Evolutionary conservation across 345 rosid genomes (phyloP), one percentile per base, ranked within the genome.

Genomic region (Moringa oleifera): DNA sequence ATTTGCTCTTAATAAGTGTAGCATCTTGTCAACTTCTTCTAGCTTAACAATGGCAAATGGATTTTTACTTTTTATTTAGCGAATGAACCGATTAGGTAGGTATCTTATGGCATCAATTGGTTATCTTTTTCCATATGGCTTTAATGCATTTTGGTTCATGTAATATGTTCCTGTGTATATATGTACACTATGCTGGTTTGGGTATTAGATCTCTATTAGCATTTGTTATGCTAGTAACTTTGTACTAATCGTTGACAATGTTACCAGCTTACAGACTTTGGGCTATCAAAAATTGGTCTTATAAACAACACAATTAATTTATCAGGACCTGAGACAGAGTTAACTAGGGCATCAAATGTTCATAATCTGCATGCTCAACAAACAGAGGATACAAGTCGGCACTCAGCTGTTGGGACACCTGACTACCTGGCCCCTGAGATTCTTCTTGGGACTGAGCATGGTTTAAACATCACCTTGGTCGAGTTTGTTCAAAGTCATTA

Each of bases 371-470:
- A 73, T 7, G 59, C 56, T 65, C 78, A 69, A 65, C 79, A 76
- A 73, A 68, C 67, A 62, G 88, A 79, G 63, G 81, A 70, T 57
- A 75, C 73, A 67, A 76, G 52, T 68, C 81, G 54, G 47, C 77
- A 81, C 55, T 81, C 92, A 23, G 96, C 88, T 65, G 90, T 86
- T 56, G 96, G 96, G 65, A 89, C 96, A 59, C 92, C 96, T 64
- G 96, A 89, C 74, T 89, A 89, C 77, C 79, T 89, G 65, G 92
- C 96, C 58, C 96, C 96, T 17, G 96, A 89, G 79, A 89, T 89
- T 74, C 96, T 89, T 81, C 96, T 89, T 63, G 96, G 96, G 60
- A 86, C 84, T 56, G 90, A 79, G 63, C 92, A 89, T 53, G 92
- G 92, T 89, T 57, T 60, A 73, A 25, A 55, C 75, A 53, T 61